These are phyloP conservation scores for Zygoascus biomembranicola DNA, from an alignment of 805 yeast genomes.

Conservation along the genomic window DNA sequence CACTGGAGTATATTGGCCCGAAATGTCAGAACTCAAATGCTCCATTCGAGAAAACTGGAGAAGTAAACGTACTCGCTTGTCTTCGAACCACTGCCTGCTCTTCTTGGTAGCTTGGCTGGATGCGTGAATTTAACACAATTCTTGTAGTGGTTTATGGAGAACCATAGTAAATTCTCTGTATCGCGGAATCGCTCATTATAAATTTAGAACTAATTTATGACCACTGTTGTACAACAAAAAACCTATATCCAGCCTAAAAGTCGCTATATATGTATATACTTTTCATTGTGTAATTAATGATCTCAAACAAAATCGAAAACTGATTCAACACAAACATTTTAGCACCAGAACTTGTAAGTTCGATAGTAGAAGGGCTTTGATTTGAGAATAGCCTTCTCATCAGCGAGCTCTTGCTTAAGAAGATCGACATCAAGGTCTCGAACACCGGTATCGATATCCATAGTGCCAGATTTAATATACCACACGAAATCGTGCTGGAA, in stretches of 20 bases:
- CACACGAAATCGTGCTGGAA: constrained; percentile 7
- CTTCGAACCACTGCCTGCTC: not conserved
- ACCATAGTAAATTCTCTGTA: too few species aligned
- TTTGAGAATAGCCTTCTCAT: constrained; percentile 38
- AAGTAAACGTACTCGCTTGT: not conserved
- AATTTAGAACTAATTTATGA: not conserved
- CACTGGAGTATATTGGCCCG: too few species aligned
- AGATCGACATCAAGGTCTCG: constrained; percentile 48
- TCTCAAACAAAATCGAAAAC: not conserved
- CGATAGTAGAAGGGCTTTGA: constrained; percentile 42
- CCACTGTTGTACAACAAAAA: too few species aligned
- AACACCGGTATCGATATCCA: constrained; percentile 59
- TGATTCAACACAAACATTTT: constrained; percentile 15
- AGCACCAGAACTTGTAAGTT: constrained; percentile 39
- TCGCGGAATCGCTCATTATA: not conserved
- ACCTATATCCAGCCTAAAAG: not conserved
- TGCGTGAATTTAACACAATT: too few species aligned
- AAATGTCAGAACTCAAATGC: too few species aligned
- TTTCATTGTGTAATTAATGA: not conserved
- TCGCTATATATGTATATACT: not conserved
- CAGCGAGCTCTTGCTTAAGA: constrained; percentile 45
- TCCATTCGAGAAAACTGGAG: too few species aligned
- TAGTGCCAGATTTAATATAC: constrained; percentile 36
- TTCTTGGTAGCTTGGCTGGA: too few species aligned
- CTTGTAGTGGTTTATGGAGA: too few species aligned